These are phyloP conservation scores for Phlebiopsis gigantea DNA, from an alignment of 768 basidiomycete genomes.

Conservation along the genomic window DNA sequence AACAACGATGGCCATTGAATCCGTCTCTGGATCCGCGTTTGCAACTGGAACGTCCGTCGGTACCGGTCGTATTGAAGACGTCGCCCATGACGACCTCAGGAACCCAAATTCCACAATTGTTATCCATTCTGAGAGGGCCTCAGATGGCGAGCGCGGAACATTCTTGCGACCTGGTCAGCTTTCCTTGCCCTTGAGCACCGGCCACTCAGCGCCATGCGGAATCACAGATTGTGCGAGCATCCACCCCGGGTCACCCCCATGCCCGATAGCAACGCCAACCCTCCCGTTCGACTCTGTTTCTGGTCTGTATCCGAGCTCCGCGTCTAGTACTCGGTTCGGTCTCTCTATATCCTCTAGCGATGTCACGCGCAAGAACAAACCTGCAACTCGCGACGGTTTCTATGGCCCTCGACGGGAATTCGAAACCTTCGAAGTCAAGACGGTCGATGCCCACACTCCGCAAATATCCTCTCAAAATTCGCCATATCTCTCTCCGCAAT, in stretches of 20 bases:
- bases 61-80: too few relatives aligned
- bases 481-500: background rate
- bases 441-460: background rate
- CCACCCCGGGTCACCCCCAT: slow-evolving; percentile 18
- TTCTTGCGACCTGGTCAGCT: background rate
- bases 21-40: background rate
- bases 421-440: background rate
- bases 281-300: background rate
- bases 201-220: background rate
- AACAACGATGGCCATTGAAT: background rate
- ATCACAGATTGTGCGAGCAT: slow-evolving; percentile 18
- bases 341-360: background rate
- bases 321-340: background rate
- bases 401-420: background rate
- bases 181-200: background rate
- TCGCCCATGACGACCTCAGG: too few relatives aligned
- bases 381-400: background rate
- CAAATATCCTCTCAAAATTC: background rate
- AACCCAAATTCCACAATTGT: too few relatives aligned
- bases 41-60: too few relatives aligned
- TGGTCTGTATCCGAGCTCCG: background rate
- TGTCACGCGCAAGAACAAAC: background rate
- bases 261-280: background rate
- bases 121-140: background rate
- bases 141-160: background rate